Base-by-base conservation (phyloP, 2,329 filamentous ascomycete genomes). In the Plectosphaerella plurivora region DNA sequence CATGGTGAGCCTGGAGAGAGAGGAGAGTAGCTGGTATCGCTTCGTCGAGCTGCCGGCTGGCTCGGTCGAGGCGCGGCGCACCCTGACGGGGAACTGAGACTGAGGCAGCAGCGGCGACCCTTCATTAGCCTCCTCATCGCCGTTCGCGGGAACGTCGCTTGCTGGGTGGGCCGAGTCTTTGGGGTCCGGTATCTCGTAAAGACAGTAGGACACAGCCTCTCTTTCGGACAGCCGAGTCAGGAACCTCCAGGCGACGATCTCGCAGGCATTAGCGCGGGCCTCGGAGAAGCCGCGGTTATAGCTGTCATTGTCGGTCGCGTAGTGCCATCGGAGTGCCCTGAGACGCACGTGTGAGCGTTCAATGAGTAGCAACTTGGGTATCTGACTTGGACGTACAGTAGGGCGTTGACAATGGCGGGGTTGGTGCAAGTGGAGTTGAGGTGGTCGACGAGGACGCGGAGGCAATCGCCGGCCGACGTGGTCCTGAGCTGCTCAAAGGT, bases 241-340 rank as follows among this genome's bases (percentile, higher is more conserved):
- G 60, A 91, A 90, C 39, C 88, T 81, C 86, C 88, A 91, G 37
- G 89, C 89, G 14, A 91, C 87, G 55, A 91, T 88, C 71, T 93
- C 89, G 63, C 88, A 92, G 25, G 87, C 88, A 63, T 83, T 82
- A 18, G 86, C 87, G 51, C 88, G 79, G 14, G 87, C 81, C 53
- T 87, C 81, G 53, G 84, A 82, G 33, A 92, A 70, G 4, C 84
- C 83, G 39, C 54, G 55, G 51, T 54, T 57, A 54, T 82, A 81
- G 53, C 87, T 75, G 56, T 88, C 86, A 35, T 77, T 73, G 12
- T 81, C 77, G 22, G 80, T 73, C 55, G 87, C 73, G 61, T 84
- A 93, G 63, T 92, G 87, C 76, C 86, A 89, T 63, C 87, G 88
- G 28, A 91, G 73, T 1, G 87, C 87, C 47, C 87, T 90, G 52